Evolutionary conservation across 192 early-diverging fungal genomes (phyloP).

Genomic region (Podila epigama): DNA sequence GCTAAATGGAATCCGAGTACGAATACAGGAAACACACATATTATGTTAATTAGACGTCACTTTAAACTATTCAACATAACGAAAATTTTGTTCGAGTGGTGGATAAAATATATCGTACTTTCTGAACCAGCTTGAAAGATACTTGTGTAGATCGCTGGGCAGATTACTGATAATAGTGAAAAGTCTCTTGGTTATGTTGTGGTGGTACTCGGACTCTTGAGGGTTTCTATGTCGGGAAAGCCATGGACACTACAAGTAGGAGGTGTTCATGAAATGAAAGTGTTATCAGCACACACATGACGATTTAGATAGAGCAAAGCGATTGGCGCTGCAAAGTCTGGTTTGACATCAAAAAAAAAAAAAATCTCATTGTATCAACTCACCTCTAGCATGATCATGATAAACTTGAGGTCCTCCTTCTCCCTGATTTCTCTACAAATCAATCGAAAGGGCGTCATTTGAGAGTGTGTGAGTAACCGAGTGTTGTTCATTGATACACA

Average conservation of each 20-base stretch:
- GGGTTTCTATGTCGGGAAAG: slow-evolving; percentile 76
- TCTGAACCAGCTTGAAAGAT: slow-evolving; percentile 85
- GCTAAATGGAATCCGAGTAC: background rate
- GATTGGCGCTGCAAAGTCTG: background rate
- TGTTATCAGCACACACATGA: background rate
- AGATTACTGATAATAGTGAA: slow-evolving; percentile 86
- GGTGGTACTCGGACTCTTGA: slow-evolving; percentile 83
- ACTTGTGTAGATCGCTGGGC: slow-evolving; percentile 85
- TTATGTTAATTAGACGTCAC: too few relatives aligned
- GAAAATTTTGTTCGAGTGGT: background rate
- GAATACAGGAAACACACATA: too few relatives aligned
- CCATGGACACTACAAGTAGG: slow-evolving; percentile 72
- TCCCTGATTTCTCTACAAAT: slow-evolving; percentile 45
- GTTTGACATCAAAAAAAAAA: background rate
- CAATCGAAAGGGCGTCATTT: background rate
- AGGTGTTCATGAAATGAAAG: slow-evolving; percentile 1
- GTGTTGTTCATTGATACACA: background rate
- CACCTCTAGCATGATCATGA: slow-evolving; percentile 88
- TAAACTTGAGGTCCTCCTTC: slow-evolving; percentile 76
- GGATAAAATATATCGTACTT: slow-evolving; percentile 49
- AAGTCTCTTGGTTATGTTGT: slow-evolving; percentile 81
- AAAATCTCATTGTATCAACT: background rate
- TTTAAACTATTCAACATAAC: slow-evolving; percentile 1
- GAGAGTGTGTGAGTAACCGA: background rate
- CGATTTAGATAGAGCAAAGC: background rate